These are phyloP conservation scores for Ambrosiella xylebori DNA, from an alignment of 2,329 filamentous ascomycete genomes.

Conservation along the genomic window DNA sequence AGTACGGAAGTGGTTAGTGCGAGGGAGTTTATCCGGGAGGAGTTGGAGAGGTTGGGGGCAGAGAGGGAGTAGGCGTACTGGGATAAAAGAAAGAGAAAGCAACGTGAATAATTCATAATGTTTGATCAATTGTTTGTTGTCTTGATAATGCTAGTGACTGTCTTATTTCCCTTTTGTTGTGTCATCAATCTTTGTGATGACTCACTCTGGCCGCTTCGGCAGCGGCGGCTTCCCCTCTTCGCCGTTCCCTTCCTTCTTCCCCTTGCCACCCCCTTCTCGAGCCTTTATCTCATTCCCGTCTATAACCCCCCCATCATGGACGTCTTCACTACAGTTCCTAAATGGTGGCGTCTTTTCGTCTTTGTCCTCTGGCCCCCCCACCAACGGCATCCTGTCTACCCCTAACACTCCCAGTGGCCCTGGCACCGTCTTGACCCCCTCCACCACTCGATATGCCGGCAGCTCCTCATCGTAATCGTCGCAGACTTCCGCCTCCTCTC, in stretches of 20 bases:
- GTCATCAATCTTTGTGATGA: neutral
- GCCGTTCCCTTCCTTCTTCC: neutral
- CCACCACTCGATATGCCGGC: too few species aligned
- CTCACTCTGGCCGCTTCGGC: slow-evolving; percentile 6
- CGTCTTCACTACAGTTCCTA: too few species aligned
- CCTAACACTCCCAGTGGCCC: too few species aligned
- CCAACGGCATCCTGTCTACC: too few species aligned
- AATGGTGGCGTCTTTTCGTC: too few species aligned
- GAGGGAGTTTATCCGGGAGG: slow-evolving; percentile 45
- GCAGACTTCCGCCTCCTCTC: too few species aligned
- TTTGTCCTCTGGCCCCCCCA: too few species aligned
- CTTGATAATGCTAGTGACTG: neutral
- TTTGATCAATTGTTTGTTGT: neutral
- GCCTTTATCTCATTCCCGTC: neutral
- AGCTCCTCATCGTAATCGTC: too few species aligned
- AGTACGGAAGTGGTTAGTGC: slow-evolving; percentile 71
- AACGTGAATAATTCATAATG: neutral
- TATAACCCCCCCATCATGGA: neutral
- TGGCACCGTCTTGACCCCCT: too few species aligned
- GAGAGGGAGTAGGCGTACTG: slow-evolving; percentile 23
- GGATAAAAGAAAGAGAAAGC: neutral
- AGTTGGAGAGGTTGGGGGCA: slow-evolving; percentile 43
- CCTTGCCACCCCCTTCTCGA: neutral
- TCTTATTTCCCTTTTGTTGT: neutral
- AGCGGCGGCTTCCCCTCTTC: slow-evolving; percentile 4